Evolutionary conservation across 352 stramenopile genomes (phyloP).

Genomic region (Globisporangium spinosum): DNA sequence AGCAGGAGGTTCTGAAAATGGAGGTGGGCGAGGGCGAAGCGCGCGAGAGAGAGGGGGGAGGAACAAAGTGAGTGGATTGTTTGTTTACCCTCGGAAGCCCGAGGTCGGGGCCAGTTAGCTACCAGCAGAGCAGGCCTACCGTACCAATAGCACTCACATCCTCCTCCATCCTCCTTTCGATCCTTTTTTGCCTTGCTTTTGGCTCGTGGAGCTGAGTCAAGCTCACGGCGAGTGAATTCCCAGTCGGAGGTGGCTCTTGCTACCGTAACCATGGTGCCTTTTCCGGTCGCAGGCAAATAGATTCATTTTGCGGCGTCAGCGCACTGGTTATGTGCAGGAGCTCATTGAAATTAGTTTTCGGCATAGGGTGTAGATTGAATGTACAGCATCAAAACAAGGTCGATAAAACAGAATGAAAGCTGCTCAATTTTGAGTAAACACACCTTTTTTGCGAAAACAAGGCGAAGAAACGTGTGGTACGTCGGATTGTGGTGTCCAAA

Average conservation of each 20-base stretch:
- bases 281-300: background rate
- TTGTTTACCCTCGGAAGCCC: background rate
- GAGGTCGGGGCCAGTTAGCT: too few relatives aligned
- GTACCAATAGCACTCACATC: background rate
- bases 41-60: background rate
- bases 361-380: background rate
- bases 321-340: background rate
- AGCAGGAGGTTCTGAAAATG: constrained; percentile 9
- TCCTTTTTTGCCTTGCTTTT: background rate
- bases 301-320: constrained; percentile 3
- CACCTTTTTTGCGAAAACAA: background rate
- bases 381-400: background rate
- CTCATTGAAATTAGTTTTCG: background rate
- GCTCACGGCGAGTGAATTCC: background rate
- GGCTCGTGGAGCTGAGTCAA: background rate
- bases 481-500: constrained; percentile 2
- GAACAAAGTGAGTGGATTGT: background rate
- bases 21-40: background rate
- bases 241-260: background rate
- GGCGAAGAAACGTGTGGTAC: background rate
- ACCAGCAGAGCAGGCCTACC: too few relatives aligned
- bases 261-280: background rate
- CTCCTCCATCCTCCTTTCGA: constrained; percentile 1
- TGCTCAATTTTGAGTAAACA: background rate
- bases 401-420: too few relatives aligned